Percentiles rank a stretch among this genome's conserved stretches.
Evolutionary conservation across 495 filamentous ascomycete species (phyloP).

Genomic region (Talaromyces wortmannii): DNA sequence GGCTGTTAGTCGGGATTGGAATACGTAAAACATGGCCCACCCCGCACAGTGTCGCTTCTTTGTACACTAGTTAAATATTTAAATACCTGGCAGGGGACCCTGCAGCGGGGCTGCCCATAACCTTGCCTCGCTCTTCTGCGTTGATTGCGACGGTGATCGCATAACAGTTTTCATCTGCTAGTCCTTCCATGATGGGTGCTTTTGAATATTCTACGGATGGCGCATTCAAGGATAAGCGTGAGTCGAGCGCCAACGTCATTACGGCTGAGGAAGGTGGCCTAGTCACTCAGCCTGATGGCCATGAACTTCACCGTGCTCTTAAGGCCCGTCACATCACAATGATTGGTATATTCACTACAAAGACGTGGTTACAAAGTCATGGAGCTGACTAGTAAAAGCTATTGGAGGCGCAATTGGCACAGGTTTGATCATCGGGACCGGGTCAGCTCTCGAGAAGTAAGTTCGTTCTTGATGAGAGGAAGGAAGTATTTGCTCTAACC

Average conservation of each 20-base stretch:
- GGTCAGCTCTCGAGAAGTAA: slow-evolving; percentile 53
- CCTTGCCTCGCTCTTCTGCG: not conserved
- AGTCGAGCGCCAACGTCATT: slow-evolving; percentile 13
- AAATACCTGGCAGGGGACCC: not conserved
- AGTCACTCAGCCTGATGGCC: slow-evolving; percentile 13
- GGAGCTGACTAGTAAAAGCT: slow-evolving; percentile 29
- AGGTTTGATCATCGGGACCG: slow-evolving; percentile 60
- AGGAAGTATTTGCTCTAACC: not conserved
- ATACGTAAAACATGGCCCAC: not conserved
- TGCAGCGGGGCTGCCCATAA: not conserved
- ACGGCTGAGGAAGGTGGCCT: slow-evolving; percentile 14
- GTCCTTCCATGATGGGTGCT: not conserved
- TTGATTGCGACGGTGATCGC: not conserved
- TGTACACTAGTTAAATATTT: not conserved
- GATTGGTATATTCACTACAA: slow-evolving; percentile 45
- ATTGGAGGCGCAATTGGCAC: slow-evolving; percentile 87
- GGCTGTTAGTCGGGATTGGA: not conserved
- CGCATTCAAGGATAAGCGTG: not conserved
- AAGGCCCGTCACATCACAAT: slow-evolving; percentile 76
- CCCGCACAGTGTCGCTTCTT: not conserved
- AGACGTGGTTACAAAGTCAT: not conserved
- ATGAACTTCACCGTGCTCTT: slow-evolving; percentile 60
- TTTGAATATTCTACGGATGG: not conserved
- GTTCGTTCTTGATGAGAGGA: slow-evolving; percentile 5
- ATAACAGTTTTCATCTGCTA: not conserved